phyloP scores from a whole-genome alignment of 371 early-diverging fungal genomes.

The Mortierella sp. region DNA sequence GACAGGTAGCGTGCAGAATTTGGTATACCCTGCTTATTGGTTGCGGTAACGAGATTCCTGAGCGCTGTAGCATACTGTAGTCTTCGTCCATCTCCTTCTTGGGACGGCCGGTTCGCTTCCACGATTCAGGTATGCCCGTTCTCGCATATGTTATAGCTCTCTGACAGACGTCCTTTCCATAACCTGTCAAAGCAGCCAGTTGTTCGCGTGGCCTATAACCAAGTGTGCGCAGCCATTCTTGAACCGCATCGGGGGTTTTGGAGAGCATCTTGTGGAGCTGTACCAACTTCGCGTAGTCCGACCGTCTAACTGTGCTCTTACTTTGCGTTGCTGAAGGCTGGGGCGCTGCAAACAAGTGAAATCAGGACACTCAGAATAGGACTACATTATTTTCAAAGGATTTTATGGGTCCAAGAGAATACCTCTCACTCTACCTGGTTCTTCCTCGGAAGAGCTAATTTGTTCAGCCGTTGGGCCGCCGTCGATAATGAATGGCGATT shows the following conservation, averaged over 20 bases:
- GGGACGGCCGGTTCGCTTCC: not conserved
- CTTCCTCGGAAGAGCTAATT: too few species aligned
- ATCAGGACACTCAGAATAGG: too few species aligned
- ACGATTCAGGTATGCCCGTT: too few species aligned
- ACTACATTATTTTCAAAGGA: too few species aligned
- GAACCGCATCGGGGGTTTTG: not conserved
- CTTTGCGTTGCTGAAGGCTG: too few species aligned
- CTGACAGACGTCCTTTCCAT: not conserved
- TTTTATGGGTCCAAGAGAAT: too few species aligned
- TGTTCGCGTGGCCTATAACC: not conserved
- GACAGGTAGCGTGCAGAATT: constrained; percentile 2
- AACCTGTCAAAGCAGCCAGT: not conserved
- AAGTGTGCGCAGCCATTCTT: not conserved
- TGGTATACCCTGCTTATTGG: constrained; percentile 1
- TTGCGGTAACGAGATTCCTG: not conserved
- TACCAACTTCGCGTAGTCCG: not conserved
- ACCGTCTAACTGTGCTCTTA: not conserved
- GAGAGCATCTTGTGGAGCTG: not conserved
- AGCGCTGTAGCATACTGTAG: not conserved
- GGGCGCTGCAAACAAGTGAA: too few species aligned
- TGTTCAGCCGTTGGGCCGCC: too few species aligned
- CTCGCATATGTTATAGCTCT: not conserved
- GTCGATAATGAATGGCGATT: too few species aligned
- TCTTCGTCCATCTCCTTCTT: constrained; percentile 1
- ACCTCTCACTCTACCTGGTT: too few species aligned